Percentiles rank a stretch among this genome's conserved stretches.
These are phyloP conservation scores for Corchorus capsularis DNA, from an alignment of 345 rosid genomes.

Conservation along the genomic window DNA sequence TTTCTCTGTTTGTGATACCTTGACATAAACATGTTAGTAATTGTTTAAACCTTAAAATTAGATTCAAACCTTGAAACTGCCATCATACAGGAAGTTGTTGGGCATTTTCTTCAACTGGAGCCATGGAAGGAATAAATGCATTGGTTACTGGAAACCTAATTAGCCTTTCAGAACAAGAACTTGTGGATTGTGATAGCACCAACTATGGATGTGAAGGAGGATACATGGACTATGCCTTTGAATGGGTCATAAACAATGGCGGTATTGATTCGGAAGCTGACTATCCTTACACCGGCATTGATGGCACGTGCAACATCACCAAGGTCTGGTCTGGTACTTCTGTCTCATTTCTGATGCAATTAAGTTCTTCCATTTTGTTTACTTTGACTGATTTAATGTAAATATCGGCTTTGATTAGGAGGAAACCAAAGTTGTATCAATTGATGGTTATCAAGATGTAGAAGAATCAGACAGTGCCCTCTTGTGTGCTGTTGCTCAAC, in stretches of 20 bases:
- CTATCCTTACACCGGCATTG: constrained; percentile 61
- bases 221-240: constrained; percentile 75
- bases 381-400: background rate
- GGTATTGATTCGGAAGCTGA: constrained; percentile 63
- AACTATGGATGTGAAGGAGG: constrained; percentile 77
- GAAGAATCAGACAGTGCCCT: constrained; percentile 61
- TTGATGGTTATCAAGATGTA: constrained; percentile 71
- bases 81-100: constrained; percentile 66
- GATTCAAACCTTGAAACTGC: too few species aligned
- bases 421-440: constrained; percentile 50
- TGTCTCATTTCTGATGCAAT: background rate
- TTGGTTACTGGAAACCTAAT: constrained; percentile 52
- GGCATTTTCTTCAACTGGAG: constrained; percentile 74
- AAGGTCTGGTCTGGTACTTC: constrained; percentile 62
- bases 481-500: constrained; percentile 61
- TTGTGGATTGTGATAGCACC: constrained; percentile 62
- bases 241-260: constrained; percentile 68
- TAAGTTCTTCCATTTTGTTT: background rate
- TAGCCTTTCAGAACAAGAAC: constrained; percentile 77
- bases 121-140: constrained; percentile 72
- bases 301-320: constrained; percentile 56
- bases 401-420: constrained; percentile 36
- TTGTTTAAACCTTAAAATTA: too few species aligned
- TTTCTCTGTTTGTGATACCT: background rate
- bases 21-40: background rate